Evolutionary conservation across 768 basidiomycete genomes (phyloP), one percentile per base, ranked within the genome.

Genomic region (Boletus fagicola): DNA sequence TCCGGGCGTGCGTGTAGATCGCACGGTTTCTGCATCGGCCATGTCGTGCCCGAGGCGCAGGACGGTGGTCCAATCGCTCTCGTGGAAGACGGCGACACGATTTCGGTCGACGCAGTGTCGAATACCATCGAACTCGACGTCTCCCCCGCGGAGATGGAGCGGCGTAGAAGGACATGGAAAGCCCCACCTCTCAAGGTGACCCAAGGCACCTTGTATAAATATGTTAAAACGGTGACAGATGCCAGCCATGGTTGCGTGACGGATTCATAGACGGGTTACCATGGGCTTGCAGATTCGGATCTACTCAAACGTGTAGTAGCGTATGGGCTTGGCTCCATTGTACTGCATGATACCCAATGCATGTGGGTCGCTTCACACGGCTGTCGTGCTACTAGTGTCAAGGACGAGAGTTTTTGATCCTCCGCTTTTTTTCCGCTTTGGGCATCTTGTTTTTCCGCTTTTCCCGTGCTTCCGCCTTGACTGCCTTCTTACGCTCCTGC

Each of bases 1-100:
- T 63, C 68, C 49, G 60, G 28, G 51, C 22, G 22, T 40, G 20
- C 35, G 45, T 55, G 56, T 65, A 95, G 94, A 62, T 96, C 94
- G 45, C 94, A 96, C 76, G 94, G 94, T 18, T 98, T 98, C 78
- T 90, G 90, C 66, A 91, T 98, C 53, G 96, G 96, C 13, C 97
- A 99, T 69, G 94, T 98, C 63, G 92, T 94, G 1, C 96, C 96
- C 35, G 95, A 98, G 71, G 94, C 94, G 7, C 92, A 95, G 68
- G 89, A 90, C 35, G 94, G 94, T 51, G 95, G 95, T 2, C 92
- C 92, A 9, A 94, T 98, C 67, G 93, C 91, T 22, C 84, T 96
- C 44, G 91, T 96, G 16, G 77, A 83, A 60, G 92, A 95, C 71
- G 94, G 93, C 20, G 94, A 97, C 69, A 72, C 83, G 53, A 92